Base-by-base conservation (phyloP, 345 rosid species). In the Bruguiera parviflora region DNA sequence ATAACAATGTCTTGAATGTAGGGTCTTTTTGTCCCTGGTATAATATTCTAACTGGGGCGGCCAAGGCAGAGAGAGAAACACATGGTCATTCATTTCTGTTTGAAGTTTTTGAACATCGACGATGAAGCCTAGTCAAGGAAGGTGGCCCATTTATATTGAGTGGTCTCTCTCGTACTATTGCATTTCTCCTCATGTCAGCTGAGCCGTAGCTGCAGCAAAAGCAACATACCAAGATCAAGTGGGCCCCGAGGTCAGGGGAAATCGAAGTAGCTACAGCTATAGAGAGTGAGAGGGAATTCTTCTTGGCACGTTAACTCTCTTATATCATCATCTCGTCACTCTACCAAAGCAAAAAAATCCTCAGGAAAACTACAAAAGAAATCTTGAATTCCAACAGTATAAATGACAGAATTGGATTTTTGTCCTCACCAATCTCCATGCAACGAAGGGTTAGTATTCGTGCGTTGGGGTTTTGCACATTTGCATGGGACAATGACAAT, bases 191-290 rank as follows among this genome's bases (percentile, higher is more conserved):
- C 24, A 9, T 53, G 70, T 71, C 73, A 71, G 71, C 63, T 15
- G 7, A 51, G 55, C 53, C 37, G 22, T 21, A 57, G 25, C 61
- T 46, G 71, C 32, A 65, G 72, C 31, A 76, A 66, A 73, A 73
- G 78, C 71, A 63, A 73, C 79, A 53, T 39, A 61, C 61, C 76
- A 67, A 39, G 67, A 62, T 63, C 63, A 43, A 70, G 72, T 73
- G 75, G 80, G 69, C 68, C 73, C 71, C 13, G 18, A 65, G 9
- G 43, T 27, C 60, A 58, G 22, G 11, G 19, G 7, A 24, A 25
- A 10, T 29, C 47, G 19, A 31, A 18, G 24, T 56, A 56, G 28
- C 28, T 10, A 56, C 28, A 24, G 28, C 59, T 24, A 15, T 21
- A 24, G 24, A 43, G 49, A 43, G 49, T 2, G 8, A 33, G 49